Evolutionary conservation across 345 rosid genomes (phyloP), one percentile per base, ranked within the genome.

Genomic region (Syzygium oleosum): DNA sequence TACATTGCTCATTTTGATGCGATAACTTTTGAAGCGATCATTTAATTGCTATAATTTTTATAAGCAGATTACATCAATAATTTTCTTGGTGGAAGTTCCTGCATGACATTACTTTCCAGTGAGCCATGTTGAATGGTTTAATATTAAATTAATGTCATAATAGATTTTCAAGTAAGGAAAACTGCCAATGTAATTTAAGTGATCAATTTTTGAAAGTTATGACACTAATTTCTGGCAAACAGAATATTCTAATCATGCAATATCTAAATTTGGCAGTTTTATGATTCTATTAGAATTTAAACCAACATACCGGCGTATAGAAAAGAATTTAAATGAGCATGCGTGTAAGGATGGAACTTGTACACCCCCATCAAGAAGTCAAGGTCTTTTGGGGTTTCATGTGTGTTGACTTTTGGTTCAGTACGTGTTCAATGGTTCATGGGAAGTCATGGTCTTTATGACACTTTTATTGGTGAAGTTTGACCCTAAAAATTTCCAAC

Each of bases 171-270:
- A 9, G n/a, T 22, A 56, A 56, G 27, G n/a, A 23, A 56, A 11
- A 56, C 23, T 4, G 3, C 3, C 46, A 2, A 6, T 15, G 77
- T 29, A 29, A 63, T 5, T 63, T 29, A 29, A 16, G 16, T 63
- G 1, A 6, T 3, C 6, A 0, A 1, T 7, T 63, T 63, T 63
- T 63, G 7, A 0, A 63, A 29, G 11, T 63, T 29, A 29, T 0
- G 77, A 5, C 38, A 2, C 21, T 63, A 14, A 63, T 63, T 29
- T 63, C 1, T 1, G 17, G 19, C 77, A 63, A 63, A 12, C 22
- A 16, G 16, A 31, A 65, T 31, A 29, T 53, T 65, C 19, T 1
- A 8, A 5, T 31, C 77, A 29, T 29, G 17, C 38, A 63, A 63
- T n/a, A 19, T 63, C 38, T 63, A 4, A 63, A n/a, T 63, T 14